Base-by-base conservation (phyloP, 805 yeast genomes). In the Kluyveromyces wickerhamii region DNA sequence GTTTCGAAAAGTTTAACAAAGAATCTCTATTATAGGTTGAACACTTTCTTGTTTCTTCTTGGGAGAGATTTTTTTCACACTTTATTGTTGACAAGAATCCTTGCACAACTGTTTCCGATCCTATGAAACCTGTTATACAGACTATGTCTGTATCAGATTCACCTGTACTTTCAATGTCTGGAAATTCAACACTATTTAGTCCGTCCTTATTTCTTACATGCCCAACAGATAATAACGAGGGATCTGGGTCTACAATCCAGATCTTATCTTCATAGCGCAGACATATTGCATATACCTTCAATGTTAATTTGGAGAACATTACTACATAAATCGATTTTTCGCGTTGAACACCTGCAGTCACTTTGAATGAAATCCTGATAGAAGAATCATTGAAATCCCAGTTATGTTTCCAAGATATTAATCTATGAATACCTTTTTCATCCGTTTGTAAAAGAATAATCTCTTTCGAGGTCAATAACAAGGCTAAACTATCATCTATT, bases 341-440 rank as follows among this genome's bases (percentile, higher is more conserved):
- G 14, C 13, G 11, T 9, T 30, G 5, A 21, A 13, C 29, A 13
- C 16, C 29, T 9, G 9, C 23, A 10, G 13, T 19, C 8, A 22
- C 5, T 7, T 22, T 30, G 16, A 20, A 19, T 13, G 25, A 30
- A n/a, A 21, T 21, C 12, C 26, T 10, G 16, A 77, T 44, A 0
- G 84, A 66, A 1, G 70, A 67, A 44, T 84, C 94, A 1, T 52
- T 42, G 6, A 69, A 64, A 27, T 69, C 67, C 15, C 81, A 54
- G 40, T 60, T 71, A 54, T 86, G 95, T 40, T 77, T 79, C 88
- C 94, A 82, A 0, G 88, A 71, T 1, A 85, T 47, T 2, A 72
- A 39, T 38, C 81, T 65, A 20, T 57, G 57, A n/a, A 73, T 49
- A 3, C 57, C 54, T 7, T 42, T 48, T 1, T 59, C 56, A 11